Conservation (phyloP, 352 stramenopile genomes). For the Globisporangium megalacanthum region DNA sequence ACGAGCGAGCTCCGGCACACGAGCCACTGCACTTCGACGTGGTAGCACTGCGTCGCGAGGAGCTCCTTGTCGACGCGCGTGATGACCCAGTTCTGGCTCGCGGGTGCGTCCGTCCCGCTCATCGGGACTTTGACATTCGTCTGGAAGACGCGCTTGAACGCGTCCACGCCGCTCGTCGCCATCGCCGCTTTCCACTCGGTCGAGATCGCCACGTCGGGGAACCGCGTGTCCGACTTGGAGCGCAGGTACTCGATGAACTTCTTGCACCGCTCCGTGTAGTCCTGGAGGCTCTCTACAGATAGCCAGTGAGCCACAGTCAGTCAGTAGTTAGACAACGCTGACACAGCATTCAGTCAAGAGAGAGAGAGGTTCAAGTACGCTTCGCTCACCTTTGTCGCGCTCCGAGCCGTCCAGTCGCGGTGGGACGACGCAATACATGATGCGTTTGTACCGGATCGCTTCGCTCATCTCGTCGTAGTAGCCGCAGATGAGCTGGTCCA, state of each 20-base stretch:
- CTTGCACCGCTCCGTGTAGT: conserved; percentile 54
- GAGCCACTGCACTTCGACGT: conserved; percentile 84
- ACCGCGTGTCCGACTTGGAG: conserved; percentile 49
- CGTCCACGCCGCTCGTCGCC: conserved; percentile 36
- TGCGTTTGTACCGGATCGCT: conserved; percentile 75
- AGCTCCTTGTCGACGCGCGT: conserved; percentile 72
- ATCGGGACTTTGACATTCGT: conserved; percentile 70
- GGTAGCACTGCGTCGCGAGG: conserved; percentile 55
- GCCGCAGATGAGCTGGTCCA: conserved; percentile 82
- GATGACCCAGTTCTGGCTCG: conserved; percentile 81
- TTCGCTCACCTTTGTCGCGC: conserved; percentile 22
- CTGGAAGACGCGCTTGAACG: conserved; percentile 65
- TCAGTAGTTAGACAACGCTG: neutral
- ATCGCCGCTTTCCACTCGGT: conserved; percentile 41
- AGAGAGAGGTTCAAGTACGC: neutral
- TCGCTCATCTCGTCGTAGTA: conserved; percentile 87
- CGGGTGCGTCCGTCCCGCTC: conserved; percentile 53
- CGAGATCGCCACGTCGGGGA: conserved; percentile 50
- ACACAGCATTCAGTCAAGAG: neutral
- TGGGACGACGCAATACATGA: conserved; percentile 66
- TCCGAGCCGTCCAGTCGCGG: conserved; percentile 28
- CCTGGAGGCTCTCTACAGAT: conserved; percentile 34
- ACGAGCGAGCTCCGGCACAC: conserved; percentile 78
- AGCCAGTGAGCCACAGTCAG: neutral
- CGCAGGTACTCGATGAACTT: conserved; percentile 73